phyloP scores from a whole-genome alignment of 345 rosid species.

The Eucalyptus paniculata region DNA sequence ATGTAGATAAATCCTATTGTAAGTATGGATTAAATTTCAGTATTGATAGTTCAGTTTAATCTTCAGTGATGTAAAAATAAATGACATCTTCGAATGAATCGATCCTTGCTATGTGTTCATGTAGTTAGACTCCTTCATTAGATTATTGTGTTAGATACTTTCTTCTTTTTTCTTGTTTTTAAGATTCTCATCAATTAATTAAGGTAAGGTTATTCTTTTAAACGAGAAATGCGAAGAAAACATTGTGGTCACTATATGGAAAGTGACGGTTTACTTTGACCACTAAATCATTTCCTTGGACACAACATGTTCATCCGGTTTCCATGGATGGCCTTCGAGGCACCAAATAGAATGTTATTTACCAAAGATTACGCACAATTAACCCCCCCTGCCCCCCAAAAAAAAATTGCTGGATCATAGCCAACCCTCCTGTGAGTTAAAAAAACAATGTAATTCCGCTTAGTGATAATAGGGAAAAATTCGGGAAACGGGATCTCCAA shows the following conservation, averaged over 20 bases:
- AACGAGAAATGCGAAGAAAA: too few relatives aligned
- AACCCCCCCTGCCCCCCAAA: fast-evolving
- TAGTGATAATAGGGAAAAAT: too few relatives aligned
- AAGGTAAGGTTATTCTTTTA: too few relatives aligned
- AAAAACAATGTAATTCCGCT: neutral
- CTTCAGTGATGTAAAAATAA: neutral
- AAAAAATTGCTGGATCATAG: neutral
- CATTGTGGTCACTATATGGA: too few relatives aligned
- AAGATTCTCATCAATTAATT: neutral
- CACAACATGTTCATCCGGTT: too few relatives aligned
- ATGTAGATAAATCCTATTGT: neutral
- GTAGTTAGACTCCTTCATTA: neutral
- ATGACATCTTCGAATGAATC: neutral
- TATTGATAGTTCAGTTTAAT: neutral
- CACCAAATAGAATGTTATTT: neutral
- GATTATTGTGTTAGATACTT: neutral
- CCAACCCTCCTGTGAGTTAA: neutral
- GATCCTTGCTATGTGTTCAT: neutral
- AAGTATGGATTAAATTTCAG: neutral
- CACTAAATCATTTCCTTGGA: too few relatives aligned
- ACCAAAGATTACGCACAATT: neutral
- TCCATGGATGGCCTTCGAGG: too few relatives aligned
- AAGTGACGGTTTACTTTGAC: too few relatives aligned
- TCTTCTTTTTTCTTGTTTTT: neutral
- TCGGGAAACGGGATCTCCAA: too few relatives aligned